phyloP scores from a whole-genome alignment of 1,284 basidiomycete species.

The Malassezia psittaci region DNA sequence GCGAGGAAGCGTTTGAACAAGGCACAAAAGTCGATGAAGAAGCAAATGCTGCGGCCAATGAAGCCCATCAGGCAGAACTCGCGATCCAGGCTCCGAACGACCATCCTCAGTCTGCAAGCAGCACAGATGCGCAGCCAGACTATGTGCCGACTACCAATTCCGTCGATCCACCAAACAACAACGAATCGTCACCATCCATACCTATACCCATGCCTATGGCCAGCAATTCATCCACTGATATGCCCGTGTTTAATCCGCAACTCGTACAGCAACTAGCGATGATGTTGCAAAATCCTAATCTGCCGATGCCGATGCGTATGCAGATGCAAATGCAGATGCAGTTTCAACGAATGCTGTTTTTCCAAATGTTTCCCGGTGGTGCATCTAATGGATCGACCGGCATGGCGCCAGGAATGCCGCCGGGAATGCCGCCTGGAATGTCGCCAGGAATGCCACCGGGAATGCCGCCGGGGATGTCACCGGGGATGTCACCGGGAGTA shows the following conservation, averaged over 20 bases:
- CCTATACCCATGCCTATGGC: slow-evolving; percentile 1
- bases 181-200: neutral
- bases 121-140: neutral
- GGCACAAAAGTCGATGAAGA: slow-evolving; percentile 28
- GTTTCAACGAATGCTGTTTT: slow-evolving; percentile 38
- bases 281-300: slow-evolving; percentile 41
- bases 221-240: slow-evolving; percentile 4
- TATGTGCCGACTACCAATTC: neutral
- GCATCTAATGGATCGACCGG: neutral
- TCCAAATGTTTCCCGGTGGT: slow-evolving; percentile 20
- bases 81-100: neutral
- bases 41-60: slow-evolving; percentile 14
- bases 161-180: neutral
- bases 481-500: neutral
- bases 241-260: slow-evolving; percentile 27
- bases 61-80: slow-evolving; percentile 13
- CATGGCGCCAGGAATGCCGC: neutral
- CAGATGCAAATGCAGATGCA: slow-evolving; percentile 46
- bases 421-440: neutral
- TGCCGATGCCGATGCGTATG: slow-evolving; percentile 43
- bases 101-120: neutral
- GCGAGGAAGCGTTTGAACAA: slow-evolving; percentile 33
- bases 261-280: slow-evolving; percentile 42
- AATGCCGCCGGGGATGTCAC: neutral
- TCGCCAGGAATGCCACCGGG: neutral